Evolutionary conservation across 345 rosid species (phyloP).

Genomic region (Trapa incisa): DNA sequence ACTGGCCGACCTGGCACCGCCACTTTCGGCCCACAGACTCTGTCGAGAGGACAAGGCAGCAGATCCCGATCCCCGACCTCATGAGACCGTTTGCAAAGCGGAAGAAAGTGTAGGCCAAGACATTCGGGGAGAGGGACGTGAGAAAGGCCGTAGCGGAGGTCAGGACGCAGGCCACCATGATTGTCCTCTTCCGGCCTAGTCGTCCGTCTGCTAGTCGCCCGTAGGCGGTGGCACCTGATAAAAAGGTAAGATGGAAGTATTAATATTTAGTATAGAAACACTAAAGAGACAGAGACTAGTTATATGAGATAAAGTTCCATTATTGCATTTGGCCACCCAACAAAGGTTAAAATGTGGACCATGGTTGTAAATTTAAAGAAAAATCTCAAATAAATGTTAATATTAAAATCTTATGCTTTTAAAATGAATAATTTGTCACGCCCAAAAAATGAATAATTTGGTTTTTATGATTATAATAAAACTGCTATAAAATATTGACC

Average conservation of each 20-base stretch:
- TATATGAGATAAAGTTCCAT: no score
- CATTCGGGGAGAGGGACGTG: conserved; percentile 57
- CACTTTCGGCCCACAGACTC: conserved; percentile 62
- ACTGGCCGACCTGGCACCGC: conserved; percentile 70
- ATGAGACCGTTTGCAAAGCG: conserved; percentile 54
- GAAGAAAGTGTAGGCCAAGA: conserved; percentile 51
- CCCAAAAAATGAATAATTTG: no score
- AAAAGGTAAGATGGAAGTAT: not conserved
- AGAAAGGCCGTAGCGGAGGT: conserved; percentile 41
- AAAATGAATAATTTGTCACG: no score
- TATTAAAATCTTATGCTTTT: no score
- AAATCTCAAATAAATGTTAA: no score
- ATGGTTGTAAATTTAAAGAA: no score
- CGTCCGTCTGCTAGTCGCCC: conserved; percentile 49
- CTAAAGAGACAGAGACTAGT: no score
- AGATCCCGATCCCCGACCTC: conserved; percentile 50
- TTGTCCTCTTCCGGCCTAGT: conserved; percentile 50
- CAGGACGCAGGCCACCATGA: conserved; percentile 33
- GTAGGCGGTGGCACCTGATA: conserved; percentile 43
- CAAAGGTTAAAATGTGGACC: no score
- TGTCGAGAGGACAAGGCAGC: conserved; percentile 60
- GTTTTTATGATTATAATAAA: no score
- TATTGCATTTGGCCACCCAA: no score
- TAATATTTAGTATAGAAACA: not conserved
- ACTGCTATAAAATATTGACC: no score